phyloP scores from a whole-genome alignment of 2,329 filamentous ascomycete species.

The Ophiostoma quercus region DNA sequence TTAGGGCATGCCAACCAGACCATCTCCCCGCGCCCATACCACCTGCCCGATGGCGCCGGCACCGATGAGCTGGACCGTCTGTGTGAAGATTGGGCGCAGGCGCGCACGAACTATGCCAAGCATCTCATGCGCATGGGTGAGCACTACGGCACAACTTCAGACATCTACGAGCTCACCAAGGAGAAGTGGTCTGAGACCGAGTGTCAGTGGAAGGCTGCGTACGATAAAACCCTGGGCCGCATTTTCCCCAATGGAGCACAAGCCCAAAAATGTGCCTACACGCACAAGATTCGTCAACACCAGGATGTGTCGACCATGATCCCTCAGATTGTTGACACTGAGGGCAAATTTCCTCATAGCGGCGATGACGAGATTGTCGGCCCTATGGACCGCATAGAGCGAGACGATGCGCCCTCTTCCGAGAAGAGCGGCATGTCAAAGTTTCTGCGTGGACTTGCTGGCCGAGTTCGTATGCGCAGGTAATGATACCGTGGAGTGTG shows the following conservation, averaged over 20 bases:
- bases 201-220: conserved; percentile 63
- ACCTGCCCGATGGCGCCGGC: conserved; percentile 44
- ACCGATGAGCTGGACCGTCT: conserved; percentile 56
- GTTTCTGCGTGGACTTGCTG: conserved; percentile 47
- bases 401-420: background rate
- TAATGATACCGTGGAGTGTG: background rate
- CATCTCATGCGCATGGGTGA: conserved; percentile 83
- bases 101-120: conserved; percentile 80
- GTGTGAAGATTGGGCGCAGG: conserved; percentile 74
- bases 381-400: conserved; percentile 65
- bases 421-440: conserved; percentile 29
- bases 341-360: conserved; percentile 80
- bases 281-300: conserved; percentile 33
- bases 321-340: conserved; percentile 63
- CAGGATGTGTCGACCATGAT: conserved; percentile 59
- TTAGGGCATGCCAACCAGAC: conserved; percentile 92
- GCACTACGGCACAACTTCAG: conserved; percentile 85
- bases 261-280: conserved; percentile 24
- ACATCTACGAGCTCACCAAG: conserved; percentile 78
- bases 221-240: conserved; percentile 58
- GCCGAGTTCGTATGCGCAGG: conserved; percentile 25
- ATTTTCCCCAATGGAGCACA: conserved; percentile 30
- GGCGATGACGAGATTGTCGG: conserved; percentile 92
- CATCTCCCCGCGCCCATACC: conserved; percentile 76
- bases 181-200: conserved; percentile 85